These are phyloP conservation scores for Fraxinus cuspidata DNA, from an alignment of 257 asterid species.

Conservation along the genomic window DNA sequence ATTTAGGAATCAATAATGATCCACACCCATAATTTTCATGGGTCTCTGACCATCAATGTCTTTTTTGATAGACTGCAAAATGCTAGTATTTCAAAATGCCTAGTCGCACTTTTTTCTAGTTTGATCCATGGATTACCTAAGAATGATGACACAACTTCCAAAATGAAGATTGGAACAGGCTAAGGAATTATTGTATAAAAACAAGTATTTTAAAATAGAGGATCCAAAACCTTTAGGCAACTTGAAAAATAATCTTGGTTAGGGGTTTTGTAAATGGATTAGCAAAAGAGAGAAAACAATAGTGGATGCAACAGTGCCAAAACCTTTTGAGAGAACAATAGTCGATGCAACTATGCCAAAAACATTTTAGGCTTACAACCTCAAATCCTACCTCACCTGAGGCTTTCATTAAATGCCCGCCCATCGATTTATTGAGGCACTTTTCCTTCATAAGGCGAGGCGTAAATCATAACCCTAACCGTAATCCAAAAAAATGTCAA, in stretches of 20 bases:
- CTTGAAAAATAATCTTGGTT: neutral
- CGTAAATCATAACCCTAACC: too few species aligned
- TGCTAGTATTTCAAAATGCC: neutral
- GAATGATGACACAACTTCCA: neutral
- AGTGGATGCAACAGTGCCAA: neutral
- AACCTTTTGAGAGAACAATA: neutral
- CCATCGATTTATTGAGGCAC: neutral
- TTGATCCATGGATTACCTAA: neutral
- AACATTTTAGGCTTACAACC: neutral
- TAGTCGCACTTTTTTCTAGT: neutral
- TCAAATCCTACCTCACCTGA: neutral
- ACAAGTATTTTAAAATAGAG: neutral
- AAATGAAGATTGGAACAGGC: neutral
- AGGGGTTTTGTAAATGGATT: neutral
- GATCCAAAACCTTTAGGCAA: neutral
- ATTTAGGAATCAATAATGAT: neutral
- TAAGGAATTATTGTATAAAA: neutral
- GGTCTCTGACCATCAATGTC: neutral
- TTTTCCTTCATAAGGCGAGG: too few species aligned
- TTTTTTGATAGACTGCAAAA: neutral
- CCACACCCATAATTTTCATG: neutral
- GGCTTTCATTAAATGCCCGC: neutral
- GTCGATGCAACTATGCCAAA: neutral
- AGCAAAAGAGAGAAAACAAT: neutral
- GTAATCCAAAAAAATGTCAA: too few species aligned